Evolutionary conservation across 768 basidiomycete genomes (phyloP).

Genomic region (Crassisporium funariophilum): DNA sequence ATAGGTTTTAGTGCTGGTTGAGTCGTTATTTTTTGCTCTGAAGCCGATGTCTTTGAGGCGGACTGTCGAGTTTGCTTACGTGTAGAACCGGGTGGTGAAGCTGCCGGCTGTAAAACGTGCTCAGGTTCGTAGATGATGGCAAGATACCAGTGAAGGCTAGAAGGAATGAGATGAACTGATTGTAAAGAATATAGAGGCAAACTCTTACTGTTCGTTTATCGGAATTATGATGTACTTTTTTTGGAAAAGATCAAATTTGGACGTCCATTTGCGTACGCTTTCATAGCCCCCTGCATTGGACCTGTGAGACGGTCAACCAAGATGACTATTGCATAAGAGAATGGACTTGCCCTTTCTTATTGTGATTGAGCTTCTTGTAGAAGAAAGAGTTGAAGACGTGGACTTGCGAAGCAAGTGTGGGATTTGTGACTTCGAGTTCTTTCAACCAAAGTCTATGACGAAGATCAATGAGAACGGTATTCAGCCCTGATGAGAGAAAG

Average conservation of each 20-base stretch:
- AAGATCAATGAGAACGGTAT: slow-evolving; percentile 8
- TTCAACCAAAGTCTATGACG: slow-evolving; percentile 66
- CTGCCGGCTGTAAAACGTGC: slow-evolving; percentile 44
- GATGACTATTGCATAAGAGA: background rate
- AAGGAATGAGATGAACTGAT: background rate
- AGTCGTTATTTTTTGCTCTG: background rate
- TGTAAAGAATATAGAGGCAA: background rate
- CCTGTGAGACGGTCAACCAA: slow-evolving; percentile 11
- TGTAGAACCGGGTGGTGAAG: slow-evolving; percentile 8
- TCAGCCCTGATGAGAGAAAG: background rate
- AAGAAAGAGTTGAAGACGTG: slow-evolving; percentile 98
- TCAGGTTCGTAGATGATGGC: slow-evolving; percentile 90
- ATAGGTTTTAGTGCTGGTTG: background rate
- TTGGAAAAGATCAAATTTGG: slow-evolving; percentile 81
- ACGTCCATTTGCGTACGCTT: slow-evolving; percentile 93
- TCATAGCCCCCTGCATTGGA: slow-evolving; percentile 68
- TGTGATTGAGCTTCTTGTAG: slow-evolving; percentile 82
- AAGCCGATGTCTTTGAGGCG: background rate
- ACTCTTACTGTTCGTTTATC: slow-evolving; percentile 89
- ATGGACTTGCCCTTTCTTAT: slow-evolving; percentile 53
- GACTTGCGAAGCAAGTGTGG: slow-evolving; percentile 68
- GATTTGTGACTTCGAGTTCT: slow-evolving; percentile 53
- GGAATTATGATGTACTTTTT: slow-evolving; percentile 95
- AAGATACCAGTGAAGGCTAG: slow-evolving; percentile 95
- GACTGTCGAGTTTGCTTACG: slow-evolving; percentile 24